Percentiles rank a stretch among this genome's conserved stretches.
These are phyloP conservation scores for Pisolithus orientalis DNA, from an alignment of 768 basidiomycete species.

Conservation along the genomic window DNA sequence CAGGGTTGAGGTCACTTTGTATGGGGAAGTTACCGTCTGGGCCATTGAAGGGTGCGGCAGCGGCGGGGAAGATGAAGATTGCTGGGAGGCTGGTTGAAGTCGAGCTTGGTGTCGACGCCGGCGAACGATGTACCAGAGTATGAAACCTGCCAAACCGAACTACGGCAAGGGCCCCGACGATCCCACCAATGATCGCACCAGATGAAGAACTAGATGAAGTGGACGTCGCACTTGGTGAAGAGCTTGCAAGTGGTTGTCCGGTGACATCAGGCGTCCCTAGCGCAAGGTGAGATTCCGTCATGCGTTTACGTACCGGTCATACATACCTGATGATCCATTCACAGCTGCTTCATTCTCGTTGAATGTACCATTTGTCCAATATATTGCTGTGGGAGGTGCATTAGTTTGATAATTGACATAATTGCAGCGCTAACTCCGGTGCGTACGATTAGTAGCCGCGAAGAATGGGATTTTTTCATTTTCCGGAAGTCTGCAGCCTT, in stretches of 20 bases:
- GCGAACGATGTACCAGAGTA: conserved; percentile 3
- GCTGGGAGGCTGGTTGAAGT: background rate
- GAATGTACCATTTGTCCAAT: conserved; percentile 14
- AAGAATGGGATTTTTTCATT: conserved; percentile 17
- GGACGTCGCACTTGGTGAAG: background rate
- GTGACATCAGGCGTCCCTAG: conserved; percentile 13
- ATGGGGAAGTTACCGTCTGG: background rate
- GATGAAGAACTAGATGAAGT: conserved; percentile 3
- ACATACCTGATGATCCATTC: conserved; percentile 8
- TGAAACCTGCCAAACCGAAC: conserved; percentile 9
- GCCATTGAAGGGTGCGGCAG: background rate
- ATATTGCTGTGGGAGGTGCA: conserved; percentile 9
- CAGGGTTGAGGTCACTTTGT: background rate
- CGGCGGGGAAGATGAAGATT: background rate
- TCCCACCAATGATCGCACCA: conserved; percentile 17
- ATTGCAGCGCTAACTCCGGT: background rate
- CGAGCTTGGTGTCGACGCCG: conserved; percentile 7
- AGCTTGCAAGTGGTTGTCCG: conserved; percentile 2
- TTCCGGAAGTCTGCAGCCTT: conserved; percentile 3
- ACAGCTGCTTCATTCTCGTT: conserved; percentile 5
- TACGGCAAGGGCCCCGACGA: conserved; percentile 14
- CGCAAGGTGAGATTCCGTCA: background rate
- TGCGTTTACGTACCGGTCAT: background rate
- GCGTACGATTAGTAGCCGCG: conserved; percentile 18
- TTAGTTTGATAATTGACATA: background rate